Conservation (phyloP, 164 flowering plant species). For the Nymphaea thermarum region DNA sequence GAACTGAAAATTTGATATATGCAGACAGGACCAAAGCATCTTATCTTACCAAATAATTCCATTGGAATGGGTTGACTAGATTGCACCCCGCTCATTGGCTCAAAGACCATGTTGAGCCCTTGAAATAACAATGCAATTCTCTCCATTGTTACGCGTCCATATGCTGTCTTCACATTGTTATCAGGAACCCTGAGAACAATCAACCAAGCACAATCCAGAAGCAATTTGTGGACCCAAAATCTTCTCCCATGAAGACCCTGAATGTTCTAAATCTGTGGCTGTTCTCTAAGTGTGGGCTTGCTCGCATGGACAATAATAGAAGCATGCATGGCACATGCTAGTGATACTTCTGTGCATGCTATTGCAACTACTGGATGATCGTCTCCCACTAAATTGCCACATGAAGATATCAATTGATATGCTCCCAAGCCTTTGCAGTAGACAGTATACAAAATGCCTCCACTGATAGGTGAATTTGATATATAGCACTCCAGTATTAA, state of each 20-base stretch:
- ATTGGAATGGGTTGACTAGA: conserved; percentile 62
- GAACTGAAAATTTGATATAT: conserved; percentile 42
- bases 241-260: conserved; percentile 64
- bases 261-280: conserved; percentile 12
- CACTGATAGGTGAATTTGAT: conserved; percentile 15
- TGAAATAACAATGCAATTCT: conserved; percentile 43
- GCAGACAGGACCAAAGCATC: conserved; percentile 74
- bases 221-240: conserved; percentile 64
- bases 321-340: conserved; percentile 57
- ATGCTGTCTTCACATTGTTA: conserved; percentile 38
- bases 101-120: conserved; percentile 15
- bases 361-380: conserved; percentile 68
- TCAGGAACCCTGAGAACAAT: no score
- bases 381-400: conserved; percentile 78
- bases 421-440: conserved; percentile 43
- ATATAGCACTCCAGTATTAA: conserved; percentile 27
- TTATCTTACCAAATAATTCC: conserved; percentile 90
- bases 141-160: conserved; percentile 49
- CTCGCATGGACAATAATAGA: conserved; percentile 66
- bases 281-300: conserved; percentile 45
- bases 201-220: conserved; percentile 77
- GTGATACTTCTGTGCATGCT: conserved; percentile 38
- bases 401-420: conserved; percentile 53
- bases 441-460: conserved; percentile 32
- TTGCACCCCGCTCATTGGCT: conserved; percentile 30